These are phyloP conservation scores for Fremontodendron californicum DNA, from an alignment of 345 rosid species.

Conservation along the genomic window DNA sequence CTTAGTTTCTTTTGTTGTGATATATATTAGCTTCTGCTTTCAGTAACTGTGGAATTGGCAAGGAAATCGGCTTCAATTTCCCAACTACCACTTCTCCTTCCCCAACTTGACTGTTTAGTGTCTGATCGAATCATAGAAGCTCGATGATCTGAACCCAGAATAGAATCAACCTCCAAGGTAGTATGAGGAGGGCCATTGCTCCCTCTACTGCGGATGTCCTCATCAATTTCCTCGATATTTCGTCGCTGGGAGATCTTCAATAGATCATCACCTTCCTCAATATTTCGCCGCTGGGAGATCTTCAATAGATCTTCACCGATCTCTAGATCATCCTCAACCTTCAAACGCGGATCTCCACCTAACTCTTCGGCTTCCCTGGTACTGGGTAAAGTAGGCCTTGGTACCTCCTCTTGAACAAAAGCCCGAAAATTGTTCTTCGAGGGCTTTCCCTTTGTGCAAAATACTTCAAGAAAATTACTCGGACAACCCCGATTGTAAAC, in stretches of 20 bases:
- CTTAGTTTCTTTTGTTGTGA: slow-evolving; percentile 41
- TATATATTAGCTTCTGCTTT: slow-evolving; percentile 49
- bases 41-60: slow-evolving; percentile 43
- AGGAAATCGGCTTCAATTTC: slow-evolving; percentile 55
- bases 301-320: slow-evolving; percentile 44
- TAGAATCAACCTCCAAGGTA: slow-evolving; percentile 47
- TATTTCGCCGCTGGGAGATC: slow-evolving; percentile 28
- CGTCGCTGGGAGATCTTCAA: slow-evolving; percentile 81
- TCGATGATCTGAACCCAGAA: slow-evolving; percentile 47
- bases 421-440: slow-evolving; percentile 78
- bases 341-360: background rate
- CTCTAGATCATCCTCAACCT: background rate
- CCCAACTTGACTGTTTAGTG: slow-evolving; percentile 62
- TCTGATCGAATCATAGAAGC: slow-evolving; percentile 67
- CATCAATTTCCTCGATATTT: slow-evolving; percentile 54
- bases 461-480: slow-evolving; percentile 63
- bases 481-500: slow-evolving; percentile 55
- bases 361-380: slow-evolving; percentile 54
- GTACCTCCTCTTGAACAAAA: slow-evolving; percentile 56
- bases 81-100: slow-evolving; percentile 75
- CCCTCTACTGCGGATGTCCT: slow-evolving; percentile 56
- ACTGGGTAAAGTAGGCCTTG: slow-evolving; percentile 40
- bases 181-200: slow-evolving; percentile 56
- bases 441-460: slow-evolving; percentile 64
- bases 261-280: slow-evolving; percentile 82